Base-by-base conservation (phyloP, 345 rosid species). In the Pugionium dolabratum region DNA sequence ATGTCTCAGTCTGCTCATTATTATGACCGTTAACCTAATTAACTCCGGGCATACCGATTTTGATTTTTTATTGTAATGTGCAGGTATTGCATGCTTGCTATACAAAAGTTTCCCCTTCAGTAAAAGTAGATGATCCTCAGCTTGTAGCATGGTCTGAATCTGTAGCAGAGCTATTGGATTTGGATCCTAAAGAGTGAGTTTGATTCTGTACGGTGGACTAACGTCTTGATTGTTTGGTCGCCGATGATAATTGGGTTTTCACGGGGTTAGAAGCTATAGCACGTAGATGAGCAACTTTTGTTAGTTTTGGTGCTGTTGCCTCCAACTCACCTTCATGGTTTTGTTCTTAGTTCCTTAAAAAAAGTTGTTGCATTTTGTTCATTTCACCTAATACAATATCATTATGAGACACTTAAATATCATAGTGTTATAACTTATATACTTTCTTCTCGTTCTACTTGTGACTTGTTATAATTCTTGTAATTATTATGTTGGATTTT, bases 111-210 rank as follows among this genome's bases (percentile, higher is more conserved):
- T 82, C 84, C 1, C 95, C 99, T 11, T 90, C 97, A 18, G 96
- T 75, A 65, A 83, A 84, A 73, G 91, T 85, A 28, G 99, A 94
- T 61, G 80, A 87, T 80, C 97, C 97, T 44, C 85, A 88, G 79
- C 88, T 94, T 41, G 95, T 94, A 68, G 90, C 87, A 1, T 90
- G 97, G 99, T 94, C 99, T 36, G 90, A 84, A 4, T 87, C 96
- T 30, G 96, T 88, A 54, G 93, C 91, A 2, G 83, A 81, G 57
- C 63, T 83, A 55, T 86, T 94, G 66, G 96, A 88, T 46, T 74
- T 94, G 85, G 95, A 90, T 78, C 81, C 74, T 56, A 82, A 86
- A 77, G 99, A 94, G 99, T 94, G 80, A 85, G 97, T 78, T 45
- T 54, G 3, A 11, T 73, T 60, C 36, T 59, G 18, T 72, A 8